Evolutionary conservation across 2,329 filamentous ascomycete species (phyloP), one percentile per base, ranked within the genome.

Genomic region (Pseudopithomyces maydicus): DNA sequence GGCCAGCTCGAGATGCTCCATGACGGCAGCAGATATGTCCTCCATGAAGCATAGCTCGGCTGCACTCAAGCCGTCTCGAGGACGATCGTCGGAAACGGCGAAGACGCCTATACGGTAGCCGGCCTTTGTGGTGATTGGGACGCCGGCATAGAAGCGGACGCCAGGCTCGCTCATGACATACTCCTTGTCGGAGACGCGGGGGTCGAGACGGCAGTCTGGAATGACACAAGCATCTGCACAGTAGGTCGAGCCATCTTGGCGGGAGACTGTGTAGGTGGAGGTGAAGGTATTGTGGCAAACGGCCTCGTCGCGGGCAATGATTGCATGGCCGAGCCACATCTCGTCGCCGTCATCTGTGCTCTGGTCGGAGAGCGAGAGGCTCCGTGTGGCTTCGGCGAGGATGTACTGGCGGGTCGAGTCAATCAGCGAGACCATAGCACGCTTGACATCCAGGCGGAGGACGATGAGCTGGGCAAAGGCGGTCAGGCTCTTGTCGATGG

Each of bases 361-460:
- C 12, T 69, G 59, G 11, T 63, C 61, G 56, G 69, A 67, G 19
- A 77, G 67, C 12, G 74, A 74, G 23, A 74, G 62, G 3, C 70
- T 73, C 42, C 65, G 66, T 14, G 74, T 77, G 29, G 74, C 74
- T 59, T 78, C 75, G 39, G 73, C 73, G 41, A 78, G 69, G 43
- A 78, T 73, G 60, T 75, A 77, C 52, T 75, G 73, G 43, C 66
- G 66, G 22, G 61, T 65, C n/a, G 67, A 67, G 55, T 76, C 74
- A 55, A 77, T 72, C 17, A 77, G 63, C 5, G 74, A 77, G 1
- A 77, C 65, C 70, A 76, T 72, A 49, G 67, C 64, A 8, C 75
- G 66, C 46, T 70, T 68, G 17, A 69, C 66, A 53, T 72, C 53
- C 8, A 77, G 64, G 19, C 73, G 66, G 2, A 77, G 63, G 17